phyloP scores from a whole-genome alignment of 169 alveolate species.

The Plasmodium coatneyi region DNA sequence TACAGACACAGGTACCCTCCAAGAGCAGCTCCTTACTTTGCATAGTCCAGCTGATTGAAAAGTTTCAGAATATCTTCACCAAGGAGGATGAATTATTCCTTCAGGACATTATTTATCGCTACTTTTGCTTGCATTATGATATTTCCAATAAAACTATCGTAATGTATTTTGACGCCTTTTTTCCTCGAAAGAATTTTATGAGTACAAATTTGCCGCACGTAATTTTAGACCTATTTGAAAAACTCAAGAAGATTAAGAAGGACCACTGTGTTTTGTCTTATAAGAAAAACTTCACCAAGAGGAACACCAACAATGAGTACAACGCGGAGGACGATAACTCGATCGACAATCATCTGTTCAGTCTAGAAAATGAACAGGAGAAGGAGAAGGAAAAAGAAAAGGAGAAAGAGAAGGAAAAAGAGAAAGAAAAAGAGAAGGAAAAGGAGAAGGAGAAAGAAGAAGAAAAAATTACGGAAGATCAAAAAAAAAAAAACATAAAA shows the following conservation, averaged over 20 bases:
- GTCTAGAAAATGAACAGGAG: constrained; percentile 75
- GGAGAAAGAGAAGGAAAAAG: constrained; percentile 71
- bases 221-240: constrained; percentile 57
- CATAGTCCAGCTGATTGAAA: constrained; percentile 65
- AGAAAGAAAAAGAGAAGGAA: constrained; percentile 72
- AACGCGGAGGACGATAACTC: constrained; percentile 36
- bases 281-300: constrained; percentile 20
- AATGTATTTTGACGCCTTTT: constrained; percentile 76
- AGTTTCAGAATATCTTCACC: constrained; percentile 47
- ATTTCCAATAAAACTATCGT: constrained; percentile 69
- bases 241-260: constrained; percentile 66
- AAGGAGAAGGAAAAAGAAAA: constrained; percentile 73
- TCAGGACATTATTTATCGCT: constrained; percentile 50
- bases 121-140: constrained; percentile 67
- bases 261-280: constrained; percentile 12
- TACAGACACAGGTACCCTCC: constrained; percentile 71
- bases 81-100: constrained; percentile 52
- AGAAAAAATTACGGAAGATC: constrained; percentile 73
- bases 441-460: constrained; percentile 71
- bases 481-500: constrained; percentile 59
- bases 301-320: constrained; percentile 4
- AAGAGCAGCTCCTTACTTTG: constrained; percentile 67
- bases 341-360: constrained; percentile 48
- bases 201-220: constrained; percentile 40
- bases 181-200: constrained; percentile 47